Percentiles rank a stretch among this genome's conserved stretches.
These are phyloP conservation scores for Acorus gramineus DNA, from an alignment of 106 monocot genomes.

Conservation along the genomic window DNA sequence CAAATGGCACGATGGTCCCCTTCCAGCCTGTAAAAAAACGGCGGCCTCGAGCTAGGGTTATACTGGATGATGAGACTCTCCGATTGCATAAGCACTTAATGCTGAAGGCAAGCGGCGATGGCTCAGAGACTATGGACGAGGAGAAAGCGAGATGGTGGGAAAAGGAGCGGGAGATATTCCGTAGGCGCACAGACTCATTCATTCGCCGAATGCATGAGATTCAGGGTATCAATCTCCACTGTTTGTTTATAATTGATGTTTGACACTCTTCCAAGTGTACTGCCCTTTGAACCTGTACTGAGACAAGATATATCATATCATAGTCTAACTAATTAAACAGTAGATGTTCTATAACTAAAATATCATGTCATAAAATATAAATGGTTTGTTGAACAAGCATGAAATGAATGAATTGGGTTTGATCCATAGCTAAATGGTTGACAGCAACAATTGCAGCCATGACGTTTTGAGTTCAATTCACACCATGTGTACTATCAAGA, in stretches of 20 bases:
- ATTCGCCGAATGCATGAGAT: slow-evolving; percentile 72
- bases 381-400: too few relatives aligned
- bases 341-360: too few relatives aligned
- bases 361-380: too few relatives aligned
- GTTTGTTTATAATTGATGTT: slow-evolving; percentile 1
- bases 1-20: too few relatives aligned
- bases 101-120: slow-evolving; percentile 24
- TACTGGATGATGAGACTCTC: slow-evolving; percentile 59
- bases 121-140: slow-evolving; percentile 16
- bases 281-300: too few relatives aligned
- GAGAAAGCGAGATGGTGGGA: slow-evolving; percentile 63
- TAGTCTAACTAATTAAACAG: too few relatives aligned
- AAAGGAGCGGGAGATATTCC: slow-evolving; percentile 53
- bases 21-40: slow-evolving; percentile 6
- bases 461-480: too few relatives aligned
- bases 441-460: too few relatives aligned
- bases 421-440: too few relatives aligned
- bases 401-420: too few relatives aligned
- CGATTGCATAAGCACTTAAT: slow-evolving; percentile 70
- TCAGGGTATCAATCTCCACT: slow-evolving; percentile 37
- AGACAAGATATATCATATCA: too few relatives aligned
- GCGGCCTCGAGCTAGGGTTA: slow-evolving; percentile 55
- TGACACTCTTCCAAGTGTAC: background rate
- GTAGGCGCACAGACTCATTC: slow-evolving; percentile 52
- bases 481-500: too few relatives aligned